Percentiles rank a stretch among this genome's conserved stretches.
Conservation (phyloP, 129 eudicot genomes). For the Chrysanthemum seticuspe region DNA sequence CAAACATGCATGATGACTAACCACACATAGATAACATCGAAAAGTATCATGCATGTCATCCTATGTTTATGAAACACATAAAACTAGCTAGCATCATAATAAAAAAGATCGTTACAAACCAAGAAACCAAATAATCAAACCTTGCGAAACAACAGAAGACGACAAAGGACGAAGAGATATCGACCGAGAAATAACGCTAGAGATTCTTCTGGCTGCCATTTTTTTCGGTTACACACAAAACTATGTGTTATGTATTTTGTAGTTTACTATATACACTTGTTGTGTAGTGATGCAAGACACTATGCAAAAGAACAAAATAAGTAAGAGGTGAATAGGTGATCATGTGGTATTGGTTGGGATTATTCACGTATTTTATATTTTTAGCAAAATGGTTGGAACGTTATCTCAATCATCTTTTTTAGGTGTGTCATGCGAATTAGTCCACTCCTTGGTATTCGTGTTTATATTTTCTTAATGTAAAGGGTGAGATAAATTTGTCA, state of each 20-base stretch:
- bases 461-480: not conserved
- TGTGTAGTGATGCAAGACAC: constrained; percentile 1
- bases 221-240: constrained; percentile 4
- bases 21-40: not conserved
- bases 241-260: no score
- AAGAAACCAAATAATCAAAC: constrained; percentile 4
- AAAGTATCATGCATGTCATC: constrained; percentile 6
- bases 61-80: constrained; percentile 21
- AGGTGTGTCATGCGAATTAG: constrained; percentile 25
- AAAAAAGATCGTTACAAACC: constrained; percentile 7
- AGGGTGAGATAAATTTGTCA: no score
- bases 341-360: constrained; percentile 27
- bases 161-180: constrained; percentile 27
- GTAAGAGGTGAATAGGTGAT: constrained; percentile 16
- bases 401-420: constrained; percentile 16
- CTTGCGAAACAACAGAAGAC: constrained; percentile 27
- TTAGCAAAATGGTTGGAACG: constrained; percentile 8
- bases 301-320: not conserved
- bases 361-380: constrained; percentile 14
- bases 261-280: not conserved
- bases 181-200: constrained; percentile 29
- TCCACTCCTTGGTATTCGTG: constrained; percentile 5
- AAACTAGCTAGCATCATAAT: not conserved
- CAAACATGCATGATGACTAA: not conserved
- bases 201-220: constrained; percentile 40